phyloP scores from a whole-genome alignment of 805 yeast genomes.

The Nakazawaea anatomiae region DNA sequence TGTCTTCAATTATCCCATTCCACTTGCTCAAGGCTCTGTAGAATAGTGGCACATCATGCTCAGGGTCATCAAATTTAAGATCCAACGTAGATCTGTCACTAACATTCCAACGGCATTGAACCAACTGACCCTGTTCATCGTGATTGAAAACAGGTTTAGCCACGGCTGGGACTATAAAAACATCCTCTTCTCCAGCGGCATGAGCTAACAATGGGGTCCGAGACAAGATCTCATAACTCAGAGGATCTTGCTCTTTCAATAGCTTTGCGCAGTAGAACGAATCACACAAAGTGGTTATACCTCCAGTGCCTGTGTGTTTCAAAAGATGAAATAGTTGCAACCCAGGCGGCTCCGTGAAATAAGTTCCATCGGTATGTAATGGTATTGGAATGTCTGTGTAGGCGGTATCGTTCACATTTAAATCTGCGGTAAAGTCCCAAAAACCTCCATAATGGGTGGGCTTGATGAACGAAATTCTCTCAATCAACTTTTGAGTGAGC shows the following conservation, averaged over 20 bases:
- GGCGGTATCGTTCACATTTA: constrained; percentile 65
- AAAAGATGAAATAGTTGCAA: constrained; percentile 63
- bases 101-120: constrained; percentile 68
- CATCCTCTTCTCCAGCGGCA: constrained; percentile 65
- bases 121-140: constrained; percentile 40
- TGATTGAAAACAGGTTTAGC: constrained; percentile 56
- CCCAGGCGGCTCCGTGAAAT: constrained; percentile 71
- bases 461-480: constrained; percentile 52
- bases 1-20: constrained; percentile 44
- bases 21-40: constrained; percentile 55
- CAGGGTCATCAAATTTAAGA: constrained; percentile 31
- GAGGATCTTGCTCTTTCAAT: constrained; percentile 40
- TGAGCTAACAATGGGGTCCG: constrained; percentile 57
- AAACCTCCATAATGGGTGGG: constrained; percentile 77
- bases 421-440: constrained; percentile 72
- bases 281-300: constrained; percentile 62
- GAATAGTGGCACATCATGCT: constrained; percentile 42
- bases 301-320: constrained; percentile 57
- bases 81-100: constrained; percentile 63
- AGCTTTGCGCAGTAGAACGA: constrained; percentile 55
- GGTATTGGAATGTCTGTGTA: constrained; percentile 62
- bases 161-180: constrained; percentile 51
- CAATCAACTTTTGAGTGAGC: constrained; percentile 52
- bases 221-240: constrained; percentile 44
- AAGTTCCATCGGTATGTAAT: constrained; percentile 69